Percentiles rank a stretch among this genome's conserved stretches.
Evolutionary conservation across 768 basidiomycete species (phyloP).

Genomic region (Steccherinum ochraceum): DNA sequence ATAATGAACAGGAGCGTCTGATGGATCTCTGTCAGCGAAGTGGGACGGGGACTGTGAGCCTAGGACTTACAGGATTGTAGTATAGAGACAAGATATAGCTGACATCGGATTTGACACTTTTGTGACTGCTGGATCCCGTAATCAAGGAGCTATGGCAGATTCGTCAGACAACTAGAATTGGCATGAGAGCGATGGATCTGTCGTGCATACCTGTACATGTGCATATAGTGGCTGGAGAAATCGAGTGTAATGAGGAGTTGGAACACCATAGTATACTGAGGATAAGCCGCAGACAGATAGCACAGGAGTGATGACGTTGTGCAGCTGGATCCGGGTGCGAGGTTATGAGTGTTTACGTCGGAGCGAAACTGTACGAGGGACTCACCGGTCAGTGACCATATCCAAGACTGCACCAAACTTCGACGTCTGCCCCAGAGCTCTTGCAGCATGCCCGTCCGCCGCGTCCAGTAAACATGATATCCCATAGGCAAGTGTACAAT

Average conservation of each 20-base stretch:
- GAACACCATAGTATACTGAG: constrained; percentile 76
- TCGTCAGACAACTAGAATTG: background rate
- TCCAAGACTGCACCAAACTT: constrained; percentile 98
- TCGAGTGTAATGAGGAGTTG: constrained; percentile 96
- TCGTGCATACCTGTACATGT: constrained; percentile 89
- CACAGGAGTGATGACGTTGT: constrained; percentile 93
- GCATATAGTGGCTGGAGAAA: constrained; percentile 98
- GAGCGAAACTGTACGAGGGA: constrained; percentile 5
- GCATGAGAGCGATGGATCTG: no score
- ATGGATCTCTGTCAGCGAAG: background rate
- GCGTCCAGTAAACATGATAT: constrained; percentile 93
- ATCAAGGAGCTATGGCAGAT: constrained; percentile 67
- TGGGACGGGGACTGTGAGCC: no score
- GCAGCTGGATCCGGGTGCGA: constrained; percentile 54
- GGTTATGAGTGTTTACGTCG: constrained; percentile 2
- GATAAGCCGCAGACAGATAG: constrained; percentile 89
- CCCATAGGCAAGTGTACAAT: constrained; percentile 84
- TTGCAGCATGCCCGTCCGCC: constrained; percentile 89
- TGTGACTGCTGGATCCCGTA: constrained; percentile 91
- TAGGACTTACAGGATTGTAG: constrained; percentile 76
- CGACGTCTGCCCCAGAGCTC: constrained; percentile 82
- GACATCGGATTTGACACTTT: constrained; percentile 87
- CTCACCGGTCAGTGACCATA: constrained; percentile 98
- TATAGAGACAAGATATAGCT: constrained; percentile 88
- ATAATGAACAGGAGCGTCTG: constrained; percentile 86